phyloP scores from a whole-genome alignment of 257 asterid genomes.

The Solanum sejunctum region DNA sequence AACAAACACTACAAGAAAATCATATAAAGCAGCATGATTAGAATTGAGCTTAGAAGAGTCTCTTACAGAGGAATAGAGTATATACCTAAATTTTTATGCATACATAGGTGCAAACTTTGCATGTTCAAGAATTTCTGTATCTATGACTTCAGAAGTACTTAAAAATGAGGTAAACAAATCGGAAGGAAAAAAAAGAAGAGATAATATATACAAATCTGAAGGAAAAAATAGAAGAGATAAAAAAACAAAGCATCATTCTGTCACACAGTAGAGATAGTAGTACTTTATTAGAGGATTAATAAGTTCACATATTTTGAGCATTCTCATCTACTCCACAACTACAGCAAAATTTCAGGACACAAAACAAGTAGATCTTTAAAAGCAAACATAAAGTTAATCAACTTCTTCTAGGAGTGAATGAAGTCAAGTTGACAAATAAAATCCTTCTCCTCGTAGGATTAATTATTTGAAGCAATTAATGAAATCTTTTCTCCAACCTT shows the following conservation, averaged over 20 bases:
- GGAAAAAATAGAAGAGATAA: neutral
- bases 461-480: neutral
- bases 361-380: neutral
- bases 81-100: neutral
- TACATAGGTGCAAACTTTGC: neutral
- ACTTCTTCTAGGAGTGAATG: neutral
- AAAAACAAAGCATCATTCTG: neutral
- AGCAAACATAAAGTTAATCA: neutral
- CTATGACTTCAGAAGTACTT: neutral
- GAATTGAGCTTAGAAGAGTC: neutral
- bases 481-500: slow-evolving; percentile 47
- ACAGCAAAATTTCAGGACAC: neutral
- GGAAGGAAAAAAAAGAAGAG: neutral
- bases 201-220: neutral
- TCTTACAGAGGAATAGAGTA: neutral
- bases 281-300: neutral
- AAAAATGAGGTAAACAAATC: neutral
- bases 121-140: neutral
- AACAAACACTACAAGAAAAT: slow-evolving; percentile 66
- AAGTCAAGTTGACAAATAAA: neutral
- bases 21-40: slow-evolving; percentile 1
- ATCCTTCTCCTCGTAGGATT: neutral
- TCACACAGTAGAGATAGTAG: neutral
- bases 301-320: neutral
- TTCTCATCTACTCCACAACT: neutral